Evolutionary conservation across 352 stramenopile genomes (phyloP).

Genomic region (Globisporangium apiculatum): DNA sequence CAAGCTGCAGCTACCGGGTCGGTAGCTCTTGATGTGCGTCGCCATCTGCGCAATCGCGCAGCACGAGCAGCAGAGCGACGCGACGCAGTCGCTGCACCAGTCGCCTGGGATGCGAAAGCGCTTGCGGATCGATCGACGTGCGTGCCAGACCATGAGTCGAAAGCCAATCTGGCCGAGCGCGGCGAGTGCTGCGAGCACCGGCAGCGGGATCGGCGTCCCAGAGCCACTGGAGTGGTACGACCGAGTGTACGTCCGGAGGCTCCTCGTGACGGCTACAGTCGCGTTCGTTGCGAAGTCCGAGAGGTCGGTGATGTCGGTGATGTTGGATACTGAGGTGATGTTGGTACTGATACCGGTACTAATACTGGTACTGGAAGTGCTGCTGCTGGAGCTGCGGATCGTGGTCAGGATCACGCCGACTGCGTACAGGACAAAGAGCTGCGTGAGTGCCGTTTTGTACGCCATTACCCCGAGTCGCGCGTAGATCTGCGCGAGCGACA

Average conservation of each 20-base stretch:
- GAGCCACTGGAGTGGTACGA: background rate
- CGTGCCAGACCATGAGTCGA: slow-evolving; percentile 3
- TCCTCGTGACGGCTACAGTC: background rate
- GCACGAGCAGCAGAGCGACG: slow-evolving; percentile 17
- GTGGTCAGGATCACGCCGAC: background rate
- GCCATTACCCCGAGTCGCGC: slow-evolving; percentile 8
- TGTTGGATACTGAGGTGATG: background rate
- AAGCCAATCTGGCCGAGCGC: background rate
- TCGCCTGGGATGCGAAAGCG: slow-evolving; percentile 19
- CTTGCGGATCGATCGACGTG: slow-evolving; percentile 8
- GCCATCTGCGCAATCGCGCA: slow-evolving; percentile 26
- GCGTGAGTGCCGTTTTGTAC: slow-evolving; percentile 7
- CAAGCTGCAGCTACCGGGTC: slow-evolving; percentile 15
- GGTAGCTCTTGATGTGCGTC: slow-evolving; percentile 27
- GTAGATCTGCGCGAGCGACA: slow-evolving; percentile 21
- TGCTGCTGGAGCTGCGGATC: background rate
- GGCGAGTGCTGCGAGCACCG: background rate
- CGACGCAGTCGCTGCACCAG: slow-evolving; percentile 5
- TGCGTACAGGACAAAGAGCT: slow-evolving; percentile 2
- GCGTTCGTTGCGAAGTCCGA: slow-evolving; percentile 2
- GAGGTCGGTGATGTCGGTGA: no score
- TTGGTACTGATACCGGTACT: background rate
- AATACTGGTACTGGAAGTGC: background rate
- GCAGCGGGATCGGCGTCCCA: background rate
- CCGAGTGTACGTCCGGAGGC: background rate